These are phyloP conservation scores for Apiospora sp. DNA, from an alignment of 2,329 filamentous ascomycete genomes.

Conservation along the genomic window DNA sequence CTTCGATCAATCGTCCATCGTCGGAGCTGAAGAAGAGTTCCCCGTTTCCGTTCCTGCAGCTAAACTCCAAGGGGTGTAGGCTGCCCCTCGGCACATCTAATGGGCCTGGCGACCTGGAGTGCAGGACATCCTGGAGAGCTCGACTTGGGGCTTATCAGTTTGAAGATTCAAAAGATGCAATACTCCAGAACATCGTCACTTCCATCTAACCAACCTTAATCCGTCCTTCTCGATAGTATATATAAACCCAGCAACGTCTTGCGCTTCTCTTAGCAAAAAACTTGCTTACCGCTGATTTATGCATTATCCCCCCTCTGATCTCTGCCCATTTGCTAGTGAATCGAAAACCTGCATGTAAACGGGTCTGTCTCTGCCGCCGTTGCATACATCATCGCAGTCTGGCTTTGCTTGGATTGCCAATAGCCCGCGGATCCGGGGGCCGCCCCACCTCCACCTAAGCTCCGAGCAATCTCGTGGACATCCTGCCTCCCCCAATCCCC, in stretches of 20 bases:
- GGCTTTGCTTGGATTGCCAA: not conserved
- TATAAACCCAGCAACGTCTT: not conserved
- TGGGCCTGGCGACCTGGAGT: not conserved
- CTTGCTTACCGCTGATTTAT: not conserved
- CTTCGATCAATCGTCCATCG: not conserved
- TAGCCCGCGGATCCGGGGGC: conserved; percentile 15
- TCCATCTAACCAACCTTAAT: conserved; percentile 1
- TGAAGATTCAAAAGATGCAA: not conserved
- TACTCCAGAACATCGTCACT: conserved; percentile 19
- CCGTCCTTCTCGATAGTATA: not conserved
- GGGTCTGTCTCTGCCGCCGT: not conserved
- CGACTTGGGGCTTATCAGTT: not conserved
- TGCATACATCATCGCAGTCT: not conserved
- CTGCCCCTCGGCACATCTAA: not conserved
- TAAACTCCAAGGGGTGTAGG: conserved; percentile 8
- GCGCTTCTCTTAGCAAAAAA: not conserved
- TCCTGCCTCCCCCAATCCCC: not conserved
- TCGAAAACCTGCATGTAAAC: not conserved
- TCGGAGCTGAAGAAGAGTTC: not conserved
- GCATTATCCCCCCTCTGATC: not conserved
- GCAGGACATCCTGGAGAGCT: not conserved
- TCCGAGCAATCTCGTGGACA: conserved; percentile 5
- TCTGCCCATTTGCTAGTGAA: not conserved
- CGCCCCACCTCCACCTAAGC: conserved; percentile 15
- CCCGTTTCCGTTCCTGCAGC: conserved; percentile 11